Evolutionary conservation across 345 rosid genomes (phyloP).

Genomic region (Clarkia xantiana): DNA sequence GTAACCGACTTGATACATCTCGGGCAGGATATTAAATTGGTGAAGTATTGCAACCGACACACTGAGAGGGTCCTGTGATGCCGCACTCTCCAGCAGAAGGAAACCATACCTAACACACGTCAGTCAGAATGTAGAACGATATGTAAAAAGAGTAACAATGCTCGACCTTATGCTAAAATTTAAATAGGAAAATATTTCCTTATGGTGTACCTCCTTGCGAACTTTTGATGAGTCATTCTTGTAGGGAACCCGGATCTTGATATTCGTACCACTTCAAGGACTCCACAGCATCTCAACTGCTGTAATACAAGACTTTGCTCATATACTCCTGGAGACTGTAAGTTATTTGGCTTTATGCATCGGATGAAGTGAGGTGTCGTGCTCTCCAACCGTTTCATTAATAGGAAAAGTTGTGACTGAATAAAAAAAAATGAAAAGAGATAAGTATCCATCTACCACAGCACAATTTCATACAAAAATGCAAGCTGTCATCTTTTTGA

Average conservation of each 20-base stretch:
- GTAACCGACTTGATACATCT: conserved; percentile 99
- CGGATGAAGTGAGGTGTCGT: conserved; percentile 98
- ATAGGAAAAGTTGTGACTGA: conserved; percentile 85
- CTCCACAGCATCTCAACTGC: conserved; percentile 96
- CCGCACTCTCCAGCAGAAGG: conserved; percentile 66
- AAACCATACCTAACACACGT: conserved; percentile 71
- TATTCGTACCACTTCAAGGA: conserved; percentile 93
- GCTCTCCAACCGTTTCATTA: conserved; percentile 90
- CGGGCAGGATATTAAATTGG: conserved; percentile 88
- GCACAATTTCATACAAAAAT: too few relatives aligned
- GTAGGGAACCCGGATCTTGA: conserved; percentile 98
- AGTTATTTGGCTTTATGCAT: conserved; percentile 88
- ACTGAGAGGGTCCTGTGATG: conserved; percentile 81
- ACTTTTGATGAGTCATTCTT: conserved; percentile 91
- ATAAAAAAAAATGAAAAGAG: background rate
- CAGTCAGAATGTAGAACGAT: conserved; percentile 3
- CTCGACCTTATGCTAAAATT: too few relatives aligned
- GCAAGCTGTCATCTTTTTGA: background rate
- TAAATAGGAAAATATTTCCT: background rate
- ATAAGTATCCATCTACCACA: too few relatives aligned
- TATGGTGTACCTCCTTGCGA: conserved; percentile 72
- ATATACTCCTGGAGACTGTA: conserved; percentile 78
- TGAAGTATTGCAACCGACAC: conserved; percentile 98
- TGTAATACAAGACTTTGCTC: conserved; percentile 88
- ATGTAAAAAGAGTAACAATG: background rate